Conservation (phyloP, 2,329 filamentous ascomycete species). For the Fusarium robinianum region DNA sequence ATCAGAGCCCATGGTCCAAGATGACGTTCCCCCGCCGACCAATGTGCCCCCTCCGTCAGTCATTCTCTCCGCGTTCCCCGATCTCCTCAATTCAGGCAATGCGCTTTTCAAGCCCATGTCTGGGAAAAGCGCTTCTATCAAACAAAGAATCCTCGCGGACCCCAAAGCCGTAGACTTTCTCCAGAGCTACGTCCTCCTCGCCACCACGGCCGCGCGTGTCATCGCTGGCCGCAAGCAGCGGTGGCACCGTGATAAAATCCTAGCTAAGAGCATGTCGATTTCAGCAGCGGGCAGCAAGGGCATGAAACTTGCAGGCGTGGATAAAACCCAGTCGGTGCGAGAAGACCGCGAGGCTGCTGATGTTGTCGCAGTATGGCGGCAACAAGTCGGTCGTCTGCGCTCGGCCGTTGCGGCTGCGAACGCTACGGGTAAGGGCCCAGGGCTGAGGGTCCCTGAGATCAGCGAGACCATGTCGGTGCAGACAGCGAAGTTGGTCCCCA, state of each 20-base stretch:
- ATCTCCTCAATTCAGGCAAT: slow-evolving; percentile 69
- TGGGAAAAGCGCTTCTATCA: slow-evolving; percentile 59
- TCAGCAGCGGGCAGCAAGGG: slow-evolving; percentile 75
- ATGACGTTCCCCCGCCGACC: slow-evolving; percentile 66
- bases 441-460: slow-evolving; percentile 70
- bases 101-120: slow-evolving; percentile 68
- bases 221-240: slow-evolving; percentile 83
- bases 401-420: slow-evolving; percentile 72
- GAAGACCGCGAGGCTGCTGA: slow-evolving; percentile 87
- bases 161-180: slow-evolving; percentile 66
- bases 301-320: slow-evolving; percentile 89
- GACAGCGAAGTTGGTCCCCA: slow-evolving; percentile 72
- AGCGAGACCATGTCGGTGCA: slow-evolving; percentile 69
- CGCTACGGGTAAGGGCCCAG: slow-evolving; percentile 54
- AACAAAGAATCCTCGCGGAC: slow-evolving; percentile 67
- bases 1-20: slow-evolving; percentile 22
- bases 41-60: slow-evolving; percentile 90
- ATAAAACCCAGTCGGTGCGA: slow-evolving; percentile 78
- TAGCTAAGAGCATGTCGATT: slow-evolving; percentile 88
- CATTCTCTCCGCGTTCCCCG: slow-evolving; percentile 75
- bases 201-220: slow-evolving; percentile 73
- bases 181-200: slow-evolving; percentile 64
- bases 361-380: slow-evolving; percentile 74
- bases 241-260: slow-evolving; percentile 86
- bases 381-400: slow-evolving; percentile 74